Base-by-base conservation (phyloP, 768 basidiomycete genomes). In the Lentinula lateritia region DNA sequence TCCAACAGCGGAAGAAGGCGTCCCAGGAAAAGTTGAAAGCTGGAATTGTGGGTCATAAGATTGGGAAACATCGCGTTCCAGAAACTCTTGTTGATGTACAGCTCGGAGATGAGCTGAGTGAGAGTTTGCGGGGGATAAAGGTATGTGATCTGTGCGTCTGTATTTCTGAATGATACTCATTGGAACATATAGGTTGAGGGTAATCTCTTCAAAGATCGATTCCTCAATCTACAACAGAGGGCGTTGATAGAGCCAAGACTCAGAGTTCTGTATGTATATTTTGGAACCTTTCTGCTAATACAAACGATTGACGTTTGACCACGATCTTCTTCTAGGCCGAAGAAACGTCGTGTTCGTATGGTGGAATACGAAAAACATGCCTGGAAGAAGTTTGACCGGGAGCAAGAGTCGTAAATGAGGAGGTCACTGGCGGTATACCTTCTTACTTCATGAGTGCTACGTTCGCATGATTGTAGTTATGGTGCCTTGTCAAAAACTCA, bases 141-240 rank as follows among this genome's bases (percentile, higher is more conserved):
- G 94, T 92, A 56, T 46, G 82, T 74, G 18, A 48, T 20, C 4
- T 15, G 32, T 3, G 50, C 12, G 54, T 57, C 58, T n/a, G 32
- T 18, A 3, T 12, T 60, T 45, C 38, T 8, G 6, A 36, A 28
- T 28, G 56, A 16, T 32, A 0, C 28, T 58, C 20, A 54, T 12
- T 15, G 5, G 3, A n/a, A 43, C 9, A n/a, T 12, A 1, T 63
- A 96, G 94, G 92, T 92, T 16, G 94, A 97, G 77, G 95, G 95
- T 28, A 97, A 96, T 70, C 75, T 95, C 38, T 96, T 96, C 82
- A 83, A 87, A 23, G 95, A 97, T 71, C 85, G 93, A 1, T 94
- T 93, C 76, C 73, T 88, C 35, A 93, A 90, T 70, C 75, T 97
- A 69, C 94, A 96, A 68, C 90, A 95, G 63, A 82, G 93, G 34